A percentile compares a stretch with the other conserved stretches of the same genome.
Evolutionary conservation across 2,329 filamentous ascomycete genomes (phyloP).

Genomic region (Scolecobasidium constrictum): DNA sequence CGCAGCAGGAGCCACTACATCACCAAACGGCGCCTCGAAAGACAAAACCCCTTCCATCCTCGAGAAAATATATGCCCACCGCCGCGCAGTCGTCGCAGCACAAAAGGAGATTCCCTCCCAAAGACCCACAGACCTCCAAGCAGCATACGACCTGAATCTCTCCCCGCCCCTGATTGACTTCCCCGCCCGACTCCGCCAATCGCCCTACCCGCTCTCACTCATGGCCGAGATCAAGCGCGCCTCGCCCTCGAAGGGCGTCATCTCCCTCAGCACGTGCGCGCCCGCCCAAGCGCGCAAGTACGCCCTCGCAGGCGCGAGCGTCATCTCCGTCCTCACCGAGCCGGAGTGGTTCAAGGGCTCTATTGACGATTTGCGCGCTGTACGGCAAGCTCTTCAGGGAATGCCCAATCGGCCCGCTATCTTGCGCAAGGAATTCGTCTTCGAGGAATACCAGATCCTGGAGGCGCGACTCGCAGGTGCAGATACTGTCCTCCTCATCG

Average conservation of each 20-base stretch:
- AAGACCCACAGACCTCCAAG: slow-evolving; percentile 71
- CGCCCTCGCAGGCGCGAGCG: slow-evolving; percentile 85
- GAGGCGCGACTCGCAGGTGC: slow-evolving; percentile 88
- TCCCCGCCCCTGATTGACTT: slow-evolving; percentile 78
- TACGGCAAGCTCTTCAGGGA: slow-evolving; percentile 77
- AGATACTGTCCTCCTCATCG: slow-evolving; percentile 88
- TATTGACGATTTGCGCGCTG: slow-evolving; percentile 81
- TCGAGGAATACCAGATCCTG: slow-evolving; percentile 95
- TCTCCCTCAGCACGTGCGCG: slow-evolving; percentile 77
- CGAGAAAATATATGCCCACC: slow-evolving; percentile 78
- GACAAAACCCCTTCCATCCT: slow-evolving; percentile 74
- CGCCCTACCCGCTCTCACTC: slow-evolving; percentile 77
- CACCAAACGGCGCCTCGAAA: slow-evolving; percentile 18
- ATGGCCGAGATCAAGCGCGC: slow-evolving; percentile 97
- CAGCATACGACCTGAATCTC: slow-evolving; percentile 72
- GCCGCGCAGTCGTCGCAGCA: slow-evolving; percentile 61
- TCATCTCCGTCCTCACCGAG: slow-evolving; percentile 97
- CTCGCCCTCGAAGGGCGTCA: slow-evolving; percentile 92
- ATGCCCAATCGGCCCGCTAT: slow-evolving; percentile 90
- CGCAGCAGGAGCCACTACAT: slow-evolving; percentile 22
- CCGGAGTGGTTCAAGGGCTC: slow-evolving; percentile 99
- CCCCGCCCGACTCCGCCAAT: slow-evolving; percentile 65
- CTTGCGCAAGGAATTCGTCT: slow-evolving; percentile 92
- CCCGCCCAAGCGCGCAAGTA: slow-evolving; percentile 86
- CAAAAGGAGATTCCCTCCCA: slow-evolving; percentile 84